Evolutionary conservation across 148 eudicot genomes (phyloP), one percentile per base, ranked within the genome.

Genomic region (Tetragonia tetragonoides): DNA sequence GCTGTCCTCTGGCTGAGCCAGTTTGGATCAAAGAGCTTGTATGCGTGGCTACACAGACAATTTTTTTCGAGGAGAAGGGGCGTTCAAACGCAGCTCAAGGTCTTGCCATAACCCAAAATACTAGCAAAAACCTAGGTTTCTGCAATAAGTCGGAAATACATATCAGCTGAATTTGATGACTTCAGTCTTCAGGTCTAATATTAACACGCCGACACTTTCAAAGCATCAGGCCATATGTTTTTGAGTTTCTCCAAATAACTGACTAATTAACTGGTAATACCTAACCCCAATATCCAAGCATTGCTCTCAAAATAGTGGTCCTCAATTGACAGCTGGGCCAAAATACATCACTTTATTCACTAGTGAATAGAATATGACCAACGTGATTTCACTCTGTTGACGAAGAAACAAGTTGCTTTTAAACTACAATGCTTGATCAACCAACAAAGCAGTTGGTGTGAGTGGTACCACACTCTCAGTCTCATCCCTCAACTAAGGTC

Each of bases 381-480:
- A 72, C 2, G 65, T 78, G 80, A 70, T 60, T 61, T 78, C 80
- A 78, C 51, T 77, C 75, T 11, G 59, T 77, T 77, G 80, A 77
- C 80, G 34, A 78, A 60, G 59, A 70, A 38, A 47, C 49, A 28
- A 69, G 39, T 17, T 12, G 23, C 37, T 5, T 70, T 46, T 78
- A 24, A 28, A 18, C 15, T 78, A 61, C 28, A 34, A 66, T 70
- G 75, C 81, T 78, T 42, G 75, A 47, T 70, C 51, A 57, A 18
- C 34, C 34, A 28, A 28, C 34, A n/a, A n/a, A n/a, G n/a, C 1
- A 28, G 34, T 28, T 28, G 34, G 34, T 28, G 34, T 28, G 34
- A 28, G 34, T 28, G 34, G 34, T 28, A 28, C 1, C 1, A 28
- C 34, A 28, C 1, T 28, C 34, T 1, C 34, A 28, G 34, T 28